phyloP scores from a whole-genome alignment of 306 rosid species.

The Aeschynomene evenia region DNA sequence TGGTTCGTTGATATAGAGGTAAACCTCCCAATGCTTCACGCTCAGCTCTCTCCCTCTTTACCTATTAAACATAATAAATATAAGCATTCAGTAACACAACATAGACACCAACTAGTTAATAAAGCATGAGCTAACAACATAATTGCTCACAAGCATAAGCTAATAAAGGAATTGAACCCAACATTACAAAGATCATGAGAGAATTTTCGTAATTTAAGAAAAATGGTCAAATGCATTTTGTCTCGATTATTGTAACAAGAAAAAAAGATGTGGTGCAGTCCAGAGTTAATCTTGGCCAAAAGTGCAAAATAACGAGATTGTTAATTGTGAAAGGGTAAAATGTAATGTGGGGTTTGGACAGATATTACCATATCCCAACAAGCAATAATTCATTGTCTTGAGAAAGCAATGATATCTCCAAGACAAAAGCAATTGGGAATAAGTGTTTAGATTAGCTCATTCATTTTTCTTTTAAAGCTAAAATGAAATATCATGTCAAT shows the following conservation, averaged over 20 bases:
- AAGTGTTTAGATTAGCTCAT: too few relatives aligned
- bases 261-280: not conserved
- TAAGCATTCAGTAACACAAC: conserved; percentile 3
- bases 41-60: conserved; percentile 68
- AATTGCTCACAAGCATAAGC: too few relatives aligned
- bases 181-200: not conserved
- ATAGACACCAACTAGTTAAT: not conserved
- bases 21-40: conserved; percentile 80
- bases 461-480: too few relatives aligned
- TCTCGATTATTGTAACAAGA: not conserved
- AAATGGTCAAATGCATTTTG: not conserved
- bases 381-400: not conserved
- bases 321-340: not conserved
- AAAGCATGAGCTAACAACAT: not conserved
- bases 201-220: not conserved
- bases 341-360: not conserved
- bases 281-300: not conserved
- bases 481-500: too few relatives aligned
- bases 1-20: conserved; percentile 67
- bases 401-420: not conserved
- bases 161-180: not conserved
- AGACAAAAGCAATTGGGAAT: not conserved
- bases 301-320: not conserved
- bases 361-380: not conserved
- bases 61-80: conserved; percentile 49